These are phyloP conservation scores for Xerocomus nothofagi DNA, from an alignment of 1,284 basidiomycete species.

Conservation along the genomic window DNA sequence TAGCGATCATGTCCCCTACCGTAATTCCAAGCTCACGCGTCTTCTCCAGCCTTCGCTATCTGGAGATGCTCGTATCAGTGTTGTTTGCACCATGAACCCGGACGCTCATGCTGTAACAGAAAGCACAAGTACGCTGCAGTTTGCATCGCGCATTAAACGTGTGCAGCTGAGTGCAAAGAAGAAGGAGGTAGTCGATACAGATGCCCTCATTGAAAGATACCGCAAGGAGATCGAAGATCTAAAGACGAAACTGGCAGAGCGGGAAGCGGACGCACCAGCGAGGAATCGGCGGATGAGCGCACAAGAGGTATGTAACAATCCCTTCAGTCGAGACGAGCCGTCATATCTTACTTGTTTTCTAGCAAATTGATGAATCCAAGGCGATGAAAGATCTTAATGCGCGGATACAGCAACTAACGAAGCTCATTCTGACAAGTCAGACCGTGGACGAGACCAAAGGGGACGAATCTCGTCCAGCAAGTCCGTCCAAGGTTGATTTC, in stretches of 20 bases:
- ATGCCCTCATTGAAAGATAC: constrained; percentile 89
- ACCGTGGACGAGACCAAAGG: constrained; percentile 69
- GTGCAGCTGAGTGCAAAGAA: constrained; percentile 85
- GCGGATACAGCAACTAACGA: constrained; percentile 82
- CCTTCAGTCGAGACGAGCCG: not conserved
- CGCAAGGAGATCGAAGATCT: constrained; percentile 89
- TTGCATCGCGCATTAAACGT: constrained; percentile 87
- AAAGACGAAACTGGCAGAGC: constrained; percentile 63
- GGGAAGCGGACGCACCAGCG: constrained; percentile 58
- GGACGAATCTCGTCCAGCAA: constrained; percentile 70
- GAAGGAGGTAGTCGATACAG: constrained; percentile 92
- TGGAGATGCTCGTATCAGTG: constrained; percentile 93
- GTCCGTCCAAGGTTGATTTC: constrained; percentile 83
- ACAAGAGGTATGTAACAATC: constrained; percentile 52
- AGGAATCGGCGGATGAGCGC: constrained; percentile 62
- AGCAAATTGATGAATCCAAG: constrained; percentile 77
- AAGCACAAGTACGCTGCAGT: constrained; percentile 81
- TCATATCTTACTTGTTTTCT: constrained; percentile 2
- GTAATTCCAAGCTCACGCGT: constrained; percentile 93
- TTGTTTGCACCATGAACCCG: constrained; percentile 94
- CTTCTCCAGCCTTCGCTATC: constrained; percentile 94
- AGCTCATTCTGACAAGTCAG: constrained; percentile 83
- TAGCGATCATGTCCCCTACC: constrained; percentile 90
- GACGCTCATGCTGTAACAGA: constrained; percentile 74
- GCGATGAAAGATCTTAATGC: constrained; percentile 80